Conservation (phyloP, 2,329 filamentous ascomycete genomes). For the Colletotrichum spinosum region DNA sequence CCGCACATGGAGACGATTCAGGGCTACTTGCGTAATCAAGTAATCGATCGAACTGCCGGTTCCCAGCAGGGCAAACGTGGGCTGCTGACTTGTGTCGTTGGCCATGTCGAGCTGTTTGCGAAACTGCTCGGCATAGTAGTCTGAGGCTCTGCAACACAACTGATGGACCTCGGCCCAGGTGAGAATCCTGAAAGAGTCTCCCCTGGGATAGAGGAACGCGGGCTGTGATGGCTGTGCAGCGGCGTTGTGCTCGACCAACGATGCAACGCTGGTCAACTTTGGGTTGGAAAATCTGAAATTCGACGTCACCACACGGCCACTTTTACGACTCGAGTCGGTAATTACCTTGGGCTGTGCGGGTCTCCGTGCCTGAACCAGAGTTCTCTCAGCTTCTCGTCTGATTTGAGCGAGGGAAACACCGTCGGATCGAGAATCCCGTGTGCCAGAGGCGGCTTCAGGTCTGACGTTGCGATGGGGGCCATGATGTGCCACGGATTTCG, state of each 20-base stretch:
- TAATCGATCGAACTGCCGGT: slow-evolving; percentile 20
- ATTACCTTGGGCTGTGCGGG: slow-evolving; percentile 22
- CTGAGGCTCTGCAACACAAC: neutral
- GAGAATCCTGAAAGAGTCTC: slow-evolving; percentile 9
- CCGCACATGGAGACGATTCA: slow-evolving; percentile 15
- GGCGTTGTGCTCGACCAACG: slow-evolving; percentile 24
- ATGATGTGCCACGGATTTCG: neutral
- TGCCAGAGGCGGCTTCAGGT: neutral
- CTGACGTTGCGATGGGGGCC: slow-evolving; percentile 25
- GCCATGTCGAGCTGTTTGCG: neutral
- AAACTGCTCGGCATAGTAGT: neutral
- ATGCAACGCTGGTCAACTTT: slow-evolving; percentile 15
- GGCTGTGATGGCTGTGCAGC: slow-evolving; percentile 3
- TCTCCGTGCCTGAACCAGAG: slow-evolving; percentile 25
- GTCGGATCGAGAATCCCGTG: neutral
- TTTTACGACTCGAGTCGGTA: too few species aligned
- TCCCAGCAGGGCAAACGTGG: slow-evolving; percentile 21
- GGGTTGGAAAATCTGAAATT: slow-evolving; percentile 14
- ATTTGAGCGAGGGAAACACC: slow-evolving; percentile 16
- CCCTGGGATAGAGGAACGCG: slow-evolving; percentile 20
- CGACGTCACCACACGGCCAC: too few species aligned
- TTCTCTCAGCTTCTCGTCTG: slow-evolving; percentile 11
- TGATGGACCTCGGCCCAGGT: slow-evolving; percentile 3
- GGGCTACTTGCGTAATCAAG: slow-evolving; percentile 17
- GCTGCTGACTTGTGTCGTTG: slow-evolving; percentile 7